Base-by-base conservation (phyloP, 1,139 yeast species). In the Pichia sp. region DNA sequence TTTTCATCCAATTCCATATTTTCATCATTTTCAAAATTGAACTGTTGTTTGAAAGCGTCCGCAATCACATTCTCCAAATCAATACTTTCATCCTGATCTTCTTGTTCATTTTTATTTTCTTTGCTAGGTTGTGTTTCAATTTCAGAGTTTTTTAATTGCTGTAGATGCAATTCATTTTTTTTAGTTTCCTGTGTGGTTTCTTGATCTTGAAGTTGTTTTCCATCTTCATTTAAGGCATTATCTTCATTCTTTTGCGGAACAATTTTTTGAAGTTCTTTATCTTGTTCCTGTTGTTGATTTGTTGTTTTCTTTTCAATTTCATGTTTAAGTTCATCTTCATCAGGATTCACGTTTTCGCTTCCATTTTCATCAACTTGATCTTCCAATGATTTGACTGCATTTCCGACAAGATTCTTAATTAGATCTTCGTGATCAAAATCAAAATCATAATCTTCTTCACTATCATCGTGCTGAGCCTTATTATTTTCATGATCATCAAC, bases 51-150 rank as follows among this genome's bases (percentile, higher is more conserved):
- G 16, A 56, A 48, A 11, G 57, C 56, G 18, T 52, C 56, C 30
- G 50, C 54, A 27, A 55, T 56, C 11, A 52, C 59, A 25, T 49
- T 47, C 39, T 52, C 53, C 25, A 58, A 46, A 30, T 56, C 50
- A 23, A n/a, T n/a, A 16, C n/a, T n/a, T 36, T 23, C 39, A 4
- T 11, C 22, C 15, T 22, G 13, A 15, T 9, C 9, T 22, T n/a
- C 11, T 30, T 30, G 20, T 30, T 30, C 34, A 7, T 36, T 15
- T 15, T 15, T 22, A n/a, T n/a, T n/a, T n/a, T n/a, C n/a, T n/a
- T n/a, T n/a, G n/a, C n/a, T n/a, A n/a, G n/a, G n/a, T 23, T 36
- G 27, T 3, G 5, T 7, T 7, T 15, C 3, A 36, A 23, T 2
- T 8, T n/a, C 27, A 15, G 7, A 15, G 4, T 7, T 22, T 35